Percentiles rank a stretch among this genome's conserved stretches.
phyloP scores from a whole-genome alignment of 164 flowering plant species.

The Chimonanthus salicifolius region DNA sequence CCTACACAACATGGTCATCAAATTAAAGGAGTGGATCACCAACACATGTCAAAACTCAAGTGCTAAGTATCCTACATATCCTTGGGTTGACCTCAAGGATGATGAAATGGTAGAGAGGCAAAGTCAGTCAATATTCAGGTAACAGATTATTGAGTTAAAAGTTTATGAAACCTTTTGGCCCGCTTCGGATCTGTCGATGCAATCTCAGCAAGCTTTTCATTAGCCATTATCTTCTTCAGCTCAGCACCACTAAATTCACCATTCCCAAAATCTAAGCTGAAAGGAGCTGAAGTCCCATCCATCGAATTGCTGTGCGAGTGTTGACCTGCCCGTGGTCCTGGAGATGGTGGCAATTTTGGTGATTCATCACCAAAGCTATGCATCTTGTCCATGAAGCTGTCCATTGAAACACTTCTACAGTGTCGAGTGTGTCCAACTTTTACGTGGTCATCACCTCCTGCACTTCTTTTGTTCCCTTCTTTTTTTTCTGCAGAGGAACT shows the following conservation, averaged over 20 bases:
- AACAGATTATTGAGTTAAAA: background rate
- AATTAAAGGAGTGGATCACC: background rate
- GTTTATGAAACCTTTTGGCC: slow-evolving; percentile 49
- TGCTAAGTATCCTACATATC: background rate
- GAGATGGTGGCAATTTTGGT: slow-evolving; percentile 46
- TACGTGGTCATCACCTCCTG: slow-evolving; percentile 36
- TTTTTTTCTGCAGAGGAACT: slow-evolving; percentile 38
- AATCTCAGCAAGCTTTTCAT: slow-evolving; percentile 59
- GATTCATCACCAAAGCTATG: slow-evolving; percentile 54
- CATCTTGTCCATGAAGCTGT: slow-evolving; percentile 50
- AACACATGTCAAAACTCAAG: background rate
- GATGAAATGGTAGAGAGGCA: background rate
- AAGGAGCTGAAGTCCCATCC: slow-evolving; percentile 50
- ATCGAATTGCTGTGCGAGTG: slow-evolving; percentile 56
- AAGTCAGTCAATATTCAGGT: background rate
- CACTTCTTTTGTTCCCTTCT: slow-evolving; percentile 45
- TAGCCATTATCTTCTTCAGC: slow-evolving; percentile 61
- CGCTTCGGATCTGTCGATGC: slow-evolving; percentile 61
- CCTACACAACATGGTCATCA: background rate
- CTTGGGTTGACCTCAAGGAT: background rate
- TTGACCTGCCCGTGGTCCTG: slow-evolving; percentile 43
- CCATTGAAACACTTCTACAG: slow-evolving; percentile 54
- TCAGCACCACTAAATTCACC: slow-evolving; percentile 71
- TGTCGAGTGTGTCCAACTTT: slow-evolving; percentile 28
- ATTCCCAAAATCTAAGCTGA: slow-evolving; percentile 63